Evolutionary conservation across 768 basidiomycete species (phyloP).

Genomic region (Rhodocollybia butyracea): DNA sequence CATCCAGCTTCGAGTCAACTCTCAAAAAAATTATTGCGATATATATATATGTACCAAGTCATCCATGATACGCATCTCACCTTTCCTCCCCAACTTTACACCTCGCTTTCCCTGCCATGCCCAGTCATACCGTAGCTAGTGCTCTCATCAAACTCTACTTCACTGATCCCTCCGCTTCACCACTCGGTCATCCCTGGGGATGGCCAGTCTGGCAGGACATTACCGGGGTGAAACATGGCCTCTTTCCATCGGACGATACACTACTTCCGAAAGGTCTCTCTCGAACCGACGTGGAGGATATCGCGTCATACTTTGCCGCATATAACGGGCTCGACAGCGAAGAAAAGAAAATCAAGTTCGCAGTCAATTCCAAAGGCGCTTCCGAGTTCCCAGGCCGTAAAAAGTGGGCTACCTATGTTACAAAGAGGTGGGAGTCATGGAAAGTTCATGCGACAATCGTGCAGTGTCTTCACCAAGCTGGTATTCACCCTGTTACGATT

Average conservation of each 20-base stretch:
- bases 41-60: neutral
- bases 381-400: constrained; percentile 12
- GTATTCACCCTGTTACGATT: neutral
- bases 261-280: constrained; percentile 16
- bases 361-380: neutral
- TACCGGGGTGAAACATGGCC: constrained; percentile 18
- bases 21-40: no score
- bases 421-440: constrained; percentile 10
- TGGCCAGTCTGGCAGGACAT: constrained; percentile 17
- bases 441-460: constrained; percentile 11
- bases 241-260: constrained; percentile 18
- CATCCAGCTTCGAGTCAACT: no score
- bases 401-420: constrained; percentile 13
- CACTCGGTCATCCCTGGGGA: constrained; percentile 11
- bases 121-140: constrained; percentile 8
- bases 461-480: neutral
- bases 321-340: constrained; percentile 6
- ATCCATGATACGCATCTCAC: neutral
- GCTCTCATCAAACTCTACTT: constrained; percentile 16
- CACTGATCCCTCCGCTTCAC: neutral
- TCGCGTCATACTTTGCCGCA: constrained; percentile 12
- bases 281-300: constrained; percentile 2
- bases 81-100: neutral
- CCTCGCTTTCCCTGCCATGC: no score
- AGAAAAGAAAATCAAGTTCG: neutral